Evolutionary conservation across 2,329 filamentous ascomycete genomes (phyloP).

Genomic region (Penicillium sp.): DNA sequence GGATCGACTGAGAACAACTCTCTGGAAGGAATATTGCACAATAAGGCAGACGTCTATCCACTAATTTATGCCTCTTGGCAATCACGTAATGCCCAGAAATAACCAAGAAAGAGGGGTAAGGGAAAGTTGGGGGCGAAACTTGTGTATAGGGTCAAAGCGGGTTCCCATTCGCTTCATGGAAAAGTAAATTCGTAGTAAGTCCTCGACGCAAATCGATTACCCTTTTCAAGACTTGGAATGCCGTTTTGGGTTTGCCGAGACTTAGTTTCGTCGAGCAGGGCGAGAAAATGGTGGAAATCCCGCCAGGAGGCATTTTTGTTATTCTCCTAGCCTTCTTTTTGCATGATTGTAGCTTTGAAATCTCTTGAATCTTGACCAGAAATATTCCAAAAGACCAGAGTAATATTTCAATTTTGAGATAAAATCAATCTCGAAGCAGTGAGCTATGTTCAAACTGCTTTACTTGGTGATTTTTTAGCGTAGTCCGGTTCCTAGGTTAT

Average conservation of each 20-base stretch:
- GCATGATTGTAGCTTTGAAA: too few species aligned
- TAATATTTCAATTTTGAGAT: too few species aligned
- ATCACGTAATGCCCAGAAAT: neutral
- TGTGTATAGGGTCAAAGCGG: neutral
- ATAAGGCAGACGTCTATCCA: neutral
- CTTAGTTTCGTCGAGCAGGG: too few species aligned
- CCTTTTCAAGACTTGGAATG: neutral
- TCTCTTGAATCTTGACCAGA: too few species aligned
- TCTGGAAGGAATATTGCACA: neutral
- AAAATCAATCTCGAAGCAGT: too few species aligned
- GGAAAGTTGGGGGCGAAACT: neutral
- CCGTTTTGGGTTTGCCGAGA: neutral
- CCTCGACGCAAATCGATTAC: neutral
- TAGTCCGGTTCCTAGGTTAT: neutral
- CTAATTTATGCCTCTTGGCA: neutral
- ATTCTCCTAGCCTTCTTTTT: too few species aligned
- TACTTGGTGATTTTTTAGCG: accelerated
- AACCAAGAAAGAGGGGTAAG: neutral
- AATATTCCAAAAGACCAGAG: too few species aligned
- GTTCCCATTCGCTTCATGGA: neutral
- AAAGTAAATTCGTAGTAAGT: neutral
- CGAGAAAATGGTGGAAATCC: too few species aligned
- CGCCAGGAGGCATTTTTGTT: too few species aligned
- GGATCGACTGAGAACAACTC: neutral
- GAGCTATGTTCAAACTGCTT: neutral